Base-by-base conservation (phyloP, 116 monocot genomes). In the Trichopus zeylanicus region DNA sequence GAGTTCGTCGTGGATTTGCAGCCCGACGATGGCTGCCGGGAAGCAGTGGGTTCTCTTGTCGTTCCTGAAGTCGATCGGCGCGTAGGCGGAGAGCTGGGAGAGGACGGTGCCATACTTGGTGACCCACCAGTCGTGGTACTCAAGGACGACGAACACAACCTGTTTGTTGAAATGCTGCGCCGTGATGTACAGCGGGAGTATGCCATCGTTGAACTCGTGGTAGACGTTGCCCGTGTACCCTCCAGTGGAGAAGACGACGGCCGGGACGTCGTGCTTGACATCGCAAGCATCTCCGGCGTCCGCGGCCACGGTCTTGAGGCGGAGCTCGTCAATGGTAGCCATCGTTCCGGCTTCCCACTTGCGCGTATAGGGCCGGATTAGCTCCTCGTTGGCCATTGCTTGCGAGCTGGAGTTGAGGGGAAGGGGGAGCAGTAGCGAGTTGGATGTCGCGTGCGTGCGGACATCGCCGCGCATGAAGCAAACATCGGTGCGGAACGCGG, bases 191-290 rank as follows among this genome's bases (percentile, higher is more conserved):
- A 83, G 66, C 3, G 89, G 84, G 37, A 89, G 56, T 30, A 89
- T 60, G 5, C 77, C 78, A 22, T 89, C 81, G 34, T 75, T 81
- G 75, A 89, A 84, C 24, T 75, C 89, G 49, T 84, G 89, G 67
- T 66, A 89, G 7, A 81, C 35, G 65, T 89, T 89, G 26, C 81
- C 80, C 7, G 78, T 78, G 81, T 84, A 89, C 3, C 89, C 84
- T 11, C 70, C 81, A 22, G 75, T 67, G 54, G 84, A 77, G 69
- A 89, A 80, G 32, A 89, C 59, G 18, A 84, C 58, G 16, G 69
- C 89, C 10, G 89, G 71, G 23, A 53, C 74, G 28, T 64, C 29
- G 68, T 89, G 80, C 3, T 7, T 11, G 24, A 89, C 72, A 57
- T 84, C 81, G 52, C 89, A 89, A 31, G 21, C 29, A 5, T 53